Conservation (phyloP, 2,329 filamentous ascomycete genomes). For the Ophiostoma piceae region DNA sequence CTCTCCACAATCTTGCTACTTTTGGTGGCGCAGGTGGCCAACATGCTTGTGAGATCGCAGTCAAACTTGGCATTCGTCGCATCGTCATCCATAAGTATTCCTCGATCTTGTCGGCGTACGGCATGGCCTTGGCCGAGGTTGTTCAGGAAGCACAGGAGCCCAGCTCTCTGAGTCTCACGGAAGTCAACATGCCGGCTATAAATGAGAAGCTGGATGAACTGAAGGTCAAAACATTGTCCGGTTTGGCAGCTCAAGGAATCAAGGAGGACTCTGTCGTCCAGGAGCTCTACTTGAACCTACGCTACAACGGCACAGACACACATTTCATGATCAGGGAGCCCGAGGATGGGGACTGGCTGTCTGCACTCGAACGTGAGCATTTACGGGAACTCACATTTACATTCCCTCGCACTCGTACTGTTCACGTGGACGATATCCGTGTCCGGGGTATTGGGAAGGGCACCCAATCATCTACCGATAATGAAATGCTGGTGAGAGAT, state of each 20-base stretch:
- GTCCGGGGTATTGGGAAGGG: constrained; percentile 77
- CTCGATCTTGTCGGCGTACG: constrained; percentile 82
- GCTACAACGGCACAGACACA: constrained; percentile 84
- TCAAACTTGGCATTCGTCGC: constrained; percentile 74
- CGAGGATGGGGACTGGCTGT: constrained; percentile 75
- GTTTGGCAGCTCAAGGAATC: too few species aligned
- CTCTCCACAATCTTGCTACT: constrained; percentile 77
- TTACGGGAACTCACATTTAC: constrained; percentile 87
- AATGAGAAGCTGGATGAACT: too few species aligned
- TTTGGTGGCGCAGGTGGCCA: constrained; percentile 91
- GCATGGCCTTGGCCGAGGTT: constrained; percentile 53
- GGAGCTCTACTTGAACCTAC: constrained; percentile 62
- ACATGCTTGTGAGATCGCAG: constrained; percentile 80
- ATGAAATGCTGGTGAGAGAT: neutral
- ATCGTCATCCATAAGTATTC: constrained; percentile 83
- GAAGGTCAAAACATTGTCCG: too few species aligned
- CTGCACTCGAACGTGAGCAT: constrained; percentile 75
- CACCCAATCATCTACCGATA: constrained; percentile 61
- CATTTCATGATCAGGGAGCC: constrained; percentile 74
- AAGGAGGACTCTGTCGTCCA: neutral
- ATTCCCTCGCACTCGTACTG: constrained; percentile 47
- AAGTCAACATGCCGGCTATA: too few species aligned
- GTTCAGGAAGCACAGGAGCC: too few species aligned
- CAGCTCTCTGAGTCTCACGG: too few species aligned
- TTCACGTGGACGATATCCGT: constrained; percentile 71